Evolutionary conservation across 768 basidiomycete species (phyloP).

Genomic region (Lentinus brumalis): DNA sequence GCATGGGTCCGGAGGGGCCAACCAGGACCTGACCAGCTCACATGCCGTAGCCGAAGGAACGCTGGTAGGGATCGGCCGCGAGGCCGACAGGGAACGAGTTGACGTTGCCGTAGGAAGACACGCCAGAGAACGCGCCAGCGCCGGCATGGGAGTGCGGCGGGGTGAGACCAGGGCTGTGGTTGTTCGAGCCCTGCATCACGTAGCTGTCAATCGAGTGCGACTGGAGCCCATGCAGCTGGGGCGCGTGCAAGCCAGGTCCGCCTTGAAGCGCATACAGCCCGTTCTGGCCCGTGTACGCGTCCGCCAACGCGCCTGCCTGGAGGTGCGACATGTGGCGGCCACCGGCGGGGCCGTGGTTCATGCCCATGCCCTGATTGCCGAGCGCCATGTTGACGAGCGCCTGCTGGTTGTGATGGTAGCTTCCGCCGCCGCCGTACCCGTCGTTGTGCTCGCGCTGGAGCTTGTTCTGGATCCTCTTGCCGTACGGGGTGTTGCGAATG

Average conservation of each 20-base stretch:
- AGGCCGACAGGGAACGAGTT: slow-evolving; percentile 53
- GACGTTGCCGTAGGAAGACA: slow-evolving; percentile 54
- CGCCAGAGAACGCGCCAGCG: slow-evolving; percentile 55
- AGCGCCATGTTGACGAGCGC: slow-evolving; percentile 60
- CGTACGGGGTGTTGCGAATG: slow-evolving; percentile 99
- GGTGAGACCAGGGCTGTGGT: slow-evolving; percentile 63
- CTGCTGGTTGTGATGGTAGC: slow-evolving; percentile 64
- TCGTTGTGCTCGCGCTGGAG: slow-evolving; percentile 90
- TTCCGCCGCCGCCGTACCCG: slow-evolving; percentile 46
- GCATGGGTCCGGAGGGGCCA: background rate
- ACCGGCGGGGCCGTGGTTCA: slow-evolving; percentile 31
- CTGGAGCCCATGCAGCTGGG: slow-evolving; percentile 45
- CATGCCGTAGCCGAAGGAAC: slow-evolving; percentile 79
- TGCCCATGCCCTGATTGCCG: slow-evolving; percentile 56
- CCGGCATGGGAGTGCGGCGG: slow-evolving; percentile 56
- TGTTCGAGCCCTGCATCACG: slow-evolving; percentile 73
- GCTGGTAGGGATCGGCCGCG: slow-evolving; percentile 78
- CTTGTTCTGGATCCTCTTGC: slow-evolving; percentile 99
- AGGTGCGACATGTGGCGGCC: slow-evolving; percentile 63
- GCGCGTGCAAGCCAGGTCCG: slow-evolving; percentile 46
- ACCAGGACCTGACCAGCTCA: slow-evolving; percentile 38
- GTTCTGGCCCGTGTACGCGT: slow-evolving; percentile 65
- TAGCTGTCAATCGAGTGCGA: slow-evolving; percentile 80
- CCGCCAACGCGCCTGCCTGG: slow-evolving; percentile 55
- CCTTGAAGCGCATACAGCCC: slow-evolving; percentile 62